Conservation (phyloP, 2,329 filamentous ascomycete genomes). For the Tolypocladium pustulatum region DNA sequence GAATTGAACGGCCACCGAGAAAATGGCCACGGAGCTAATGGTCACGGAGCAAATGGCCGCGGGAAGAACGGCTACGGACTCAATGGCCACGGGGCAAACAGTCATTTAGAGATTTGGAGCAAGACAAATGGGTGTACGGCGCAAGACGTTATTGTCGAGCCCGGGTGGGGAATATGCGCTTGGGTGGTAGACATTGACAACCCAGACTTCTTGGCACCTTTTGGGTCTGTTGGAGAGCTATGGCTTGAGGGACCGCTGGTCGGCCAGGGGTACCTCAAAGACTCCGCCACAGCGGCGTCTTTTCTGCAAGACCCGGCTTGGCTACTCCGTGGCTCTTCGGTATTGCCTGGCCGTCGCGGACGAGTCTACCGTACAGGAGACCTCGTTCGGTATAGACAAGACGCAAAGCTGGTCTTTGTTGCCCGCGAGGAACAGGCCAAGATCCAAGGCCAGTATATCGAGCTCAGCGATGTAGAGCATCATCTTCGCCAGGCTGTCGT, state of each 20-base stretch:
- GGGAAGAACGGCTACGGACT: background rate
- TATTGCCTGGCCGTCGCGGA: slow-evolving; percentile 1
- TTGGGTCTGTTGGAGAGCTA: slow-evolving; percentile 10
- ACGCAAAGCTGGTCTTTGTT: slow-evolving; percentile 25
- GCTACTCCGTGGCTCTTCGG: slow-evolving; percentile 2
- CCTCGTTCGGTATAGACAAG: slow-evolving; percentile 26
- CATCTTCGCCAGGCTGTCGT: slow-evolving; percentile 1
- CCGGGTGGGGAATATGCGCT: background rate
- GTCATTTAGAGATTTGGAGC: background rate
- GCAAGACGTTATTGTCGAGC: background rate
- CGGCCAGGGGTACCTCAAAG: slow-evolving; percentile 8
- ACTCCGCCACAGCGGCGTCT: slow-evolving; percentile 8
- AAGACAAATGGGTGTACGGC: background rate
- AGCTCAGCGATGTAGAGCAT: slow-evolving; percentile 19
- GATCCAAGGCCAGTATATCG: slow-evolving; percentile 41
- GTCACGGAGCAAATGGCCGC: no score
- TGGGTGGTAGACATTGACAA: slow-evolving; percentile 9
- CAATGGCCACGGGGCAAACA: background rate
- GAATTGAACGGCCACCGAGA: background rate
- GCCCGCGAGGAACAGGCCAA: slow-evolving; percentile 44
- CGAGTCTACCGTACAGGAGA: slow-evolving; percentile 37
- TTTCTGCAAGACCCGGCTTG: slow-evolving; percentile 9
- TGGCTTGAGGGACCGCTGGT: slow-evolving; percentile 11
- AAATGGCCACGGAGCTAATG: background rate
- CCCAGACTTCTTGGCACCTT: slow-evolving; percentile 5